Percentiles rank a stretch among this genome's conserved stretches.
Evolutionary conservation across 2,329 filamentous ascomycete genomes (phyloP).

Genomic region (Calonectria fujianensis): DNA sequence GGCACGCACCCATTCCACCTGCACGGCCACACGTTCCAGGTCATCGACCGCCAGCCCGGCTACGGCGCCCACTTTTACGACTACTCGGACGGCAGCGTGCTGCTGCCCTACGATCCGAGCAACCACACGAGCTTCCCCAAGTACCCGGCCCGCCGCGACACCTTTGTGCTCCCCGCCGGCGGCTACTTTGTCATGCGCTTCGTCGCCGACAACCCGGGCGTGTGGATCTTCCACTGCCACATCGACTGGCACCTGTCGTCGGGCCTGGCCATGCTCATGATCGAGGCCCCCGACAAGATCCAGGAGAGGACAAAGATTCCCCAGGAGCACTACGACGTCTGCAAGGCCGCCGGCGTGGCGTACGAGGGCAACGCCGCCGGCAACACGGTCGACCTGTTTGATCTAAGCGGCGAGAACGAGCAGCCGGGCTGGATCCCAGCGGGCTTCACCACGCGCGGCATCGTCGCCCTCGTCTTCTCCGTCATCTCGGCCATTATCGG

Average conservation of each 20-base stretch:
- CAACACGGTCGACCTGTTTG: conserved; percentile 78
- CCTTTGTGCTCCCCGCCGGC: conserved; percentile 77
- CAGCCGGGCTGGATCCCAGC: conserved; percentile 73
- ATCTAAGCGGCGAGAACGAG: conserved; percentile 77
- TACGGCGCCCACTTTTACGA: conserved; percentile 59
- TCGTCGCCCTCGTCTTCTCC: conserved; percentile 85
- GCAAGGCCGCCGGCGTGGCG: conserved; percentile 70
- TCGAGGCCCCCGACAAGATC: conserved; percentile 78
- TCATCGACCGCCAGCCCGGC: conserved; percentile 70
- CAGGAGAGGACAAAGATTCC: conserved; percentile 79
- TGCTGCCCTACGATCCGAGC: conserved; percentile 60
- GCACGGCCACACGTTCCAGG: conserved; percentile 85
- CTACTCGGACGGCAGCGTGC: conserved; percentile 75
- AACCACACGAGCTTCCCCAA: conserved; percentile 66
- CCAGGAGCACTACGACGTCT: conserved; percentile 73
- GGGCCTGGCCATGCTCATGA: conserved; percentile 78
- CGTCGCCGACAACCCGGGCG: conserved; percentile 79
- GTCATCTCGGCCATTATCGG: conserved; percentile 81
- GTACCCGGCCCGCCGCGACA: conserved; percentile 81
- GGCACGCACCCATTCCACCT: conserved; percentile 86
- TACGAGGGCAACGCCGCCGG: conserved; percentile 83
- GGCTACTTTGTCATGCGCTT: conserved; percentile 82
- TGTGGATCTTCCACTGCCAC: conserved; percentile 88
- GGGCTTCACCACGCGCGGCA: conserved; percentile 81
- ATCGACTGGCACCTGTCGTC: conserved; percentile 85